phyloP scores from a whole-genome alignment of 228 moss, liverwort and hornwort genomes.

The Sphagnum fallax region DNA sequence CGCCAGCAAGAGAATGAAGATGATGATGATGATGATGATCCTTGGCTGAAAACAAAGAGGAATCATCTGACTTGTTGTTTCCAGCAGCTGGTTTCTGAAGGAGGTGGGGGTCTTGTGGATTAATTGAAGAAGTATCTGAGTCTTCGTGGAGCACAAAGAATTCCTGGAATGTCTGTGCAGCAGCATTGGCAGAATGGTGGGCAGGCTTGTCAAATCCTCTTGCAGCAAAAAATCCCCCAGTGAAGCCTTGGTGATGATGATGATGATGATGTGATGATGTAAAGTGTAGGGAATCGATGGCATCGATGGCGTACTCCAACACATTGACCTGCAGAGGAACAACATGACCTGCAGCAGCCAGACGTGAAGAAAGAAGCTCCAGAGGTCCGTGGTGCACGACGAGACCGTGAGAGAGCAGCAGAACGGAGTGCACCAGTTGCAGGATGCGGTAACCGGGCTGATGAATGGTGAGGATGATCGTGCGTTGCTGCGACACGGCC shows the following conservation, averaged over 20 bases:
- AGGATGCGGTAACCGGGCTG: constrained; percentile 71
- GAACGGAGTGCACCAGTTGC: constrained; percentile 56
- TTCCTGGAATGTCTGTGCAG: constrained; percentile 25
- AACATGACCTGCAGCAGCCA: constrained; percentile 47
- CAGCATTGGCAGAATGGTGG: constrained; percentile 12
- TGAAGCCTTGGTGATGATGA: neutral
- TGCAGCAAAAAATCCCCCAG: constrained; percentile 31
- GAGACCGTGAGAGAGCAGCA: constrained; percentile 58
- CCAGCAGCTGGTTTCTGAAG: constrained; percentile 16
- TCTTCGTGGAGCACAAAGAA: constrained; percentile 34
- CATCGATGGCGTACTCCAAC: constrained; percentile 76
- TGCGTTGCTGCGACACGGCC: constrained; percentile 50
- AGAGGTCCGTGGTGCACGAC: constrained; percentile 65
- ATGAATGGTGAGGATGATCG: constrained; percentile 68
- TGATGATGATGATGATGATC: too few species aligned
- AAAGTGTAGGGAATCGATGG: constrained; percentile 30
- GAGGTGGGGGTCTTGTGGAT: constrained; percentile 7
- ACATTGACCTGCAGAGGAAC: constrained; percentile 64
- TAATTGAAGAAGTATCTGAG: constrained; percentile 8
- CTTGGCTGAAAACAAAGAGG: too few species aligned
- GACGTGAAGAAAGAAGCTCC: constrained; percentile 36
- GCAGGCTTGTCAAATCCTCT: neutral
- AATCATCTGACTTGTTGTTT: too few species aligned
- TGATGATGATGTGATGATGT: constrained; percentile 4
- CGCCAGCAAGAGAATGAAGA: constrained; percentile 9